Evolutionary conservation across 345 rosid genomes (phyloP).

Genomic region (Psidium friedrichsthalianum): DNA sequence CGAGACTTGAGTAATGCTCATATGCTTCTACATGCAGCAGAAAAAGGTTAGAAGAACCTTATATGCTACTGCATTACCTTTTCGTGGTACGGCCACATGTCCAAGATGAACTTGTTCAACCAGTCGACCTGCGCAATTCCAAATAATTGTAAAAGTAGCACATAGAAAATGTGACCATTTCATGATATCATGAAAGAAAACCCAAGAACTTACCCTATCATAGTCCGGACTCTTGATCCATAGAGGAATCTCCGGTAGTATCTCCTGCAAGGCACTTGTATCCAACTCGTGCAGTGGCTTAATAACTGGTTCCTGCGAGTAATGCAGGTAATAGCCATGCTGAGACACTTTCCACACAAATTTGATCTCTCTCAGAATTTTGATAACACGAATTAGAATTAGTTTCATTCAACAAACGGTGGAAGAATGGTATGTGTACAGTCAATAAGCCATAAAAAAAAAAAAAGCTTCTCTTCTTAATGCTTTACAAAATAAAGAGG

Average conservation of each 20-base stretch:
- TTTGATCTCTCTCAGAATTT: neutral
- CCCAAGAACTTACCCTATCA: slow-evolving; percentile 21
- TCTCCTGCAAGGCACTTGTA: slow-evolving; percentile 10
- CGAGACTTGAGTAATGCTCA: neutral
- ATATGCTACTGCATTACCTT: slow-evolving; percentile 8
- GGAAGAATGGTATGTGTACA: neutral
- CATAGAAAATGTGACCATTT: neutral
- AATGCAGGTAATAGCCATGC: neutral
- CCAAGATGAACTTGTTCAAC: slow-evolving; percentile 28
- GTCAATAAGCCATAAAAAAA: neutral
- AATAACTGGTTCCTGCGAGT: slow-evolving; percentile 22
- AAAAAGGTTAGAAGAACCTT: neutral
- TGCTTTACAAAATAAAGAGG: neutral
- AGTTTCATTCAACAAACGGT: neutral
- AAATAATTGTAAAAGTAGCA: neutral
- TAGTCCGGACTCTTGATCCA: slow-evolving; percentile 50
- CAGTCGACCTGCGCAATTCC: slow-evolving; percentile 25
- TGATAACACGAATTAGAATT: neutral
- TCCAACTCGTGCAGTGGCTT: slow-evolving; percentile 20
- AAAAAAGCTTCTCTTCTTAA: neutral
- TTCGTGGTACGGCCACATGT: slow-evolving; percentile 39
- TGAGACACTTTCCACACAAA: neutral
- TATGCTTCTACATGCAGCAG: neutral
- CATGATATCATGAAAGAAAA: neutral
- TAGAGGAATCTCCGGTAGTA: slow-evolving; percentile 31